These are phyloP conservation scores for Flaveria brownii DNA, from an alignment of 129 eudicot genomes.

Conservation along the genomic window DNA sequence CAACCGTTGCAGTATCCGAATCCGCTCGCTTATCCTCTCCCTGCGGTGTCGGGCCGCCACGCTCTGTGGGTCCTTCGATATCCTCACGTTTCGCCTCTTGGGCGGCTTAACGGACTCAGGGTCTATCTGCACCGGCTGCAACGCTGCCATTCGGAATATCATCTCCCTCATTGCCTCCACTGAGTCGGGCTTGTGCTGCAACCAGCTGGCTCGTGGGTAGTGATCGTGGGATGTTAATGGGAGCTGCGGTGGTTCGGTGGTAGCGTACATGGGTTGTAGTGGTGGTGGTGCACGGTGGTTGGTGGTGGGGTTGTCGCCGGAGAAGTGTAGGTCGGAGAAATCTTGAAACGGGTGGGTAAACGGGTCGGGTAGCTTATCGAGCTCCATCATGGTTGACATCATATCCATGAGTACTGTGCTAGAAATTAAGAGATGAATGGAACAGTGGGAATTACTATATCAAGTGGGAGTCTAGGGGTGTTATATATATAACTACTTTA, in stretches of 20 bases:
- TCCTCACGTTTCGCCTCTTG: slow-evolving; percentile 56
- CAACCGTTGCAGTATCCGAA: slow-evolving; percentile 75
- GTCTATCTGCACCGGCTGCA: slow-evolving; percentile 66
- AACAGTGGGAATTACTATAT: slow-evolving; percentile 42
- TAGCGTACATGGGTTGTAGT: slow-evolving; percentile 1
- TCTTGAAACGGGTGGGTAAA: slow-evolving; percentile 39
- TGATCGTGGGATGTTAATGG: not conserved
- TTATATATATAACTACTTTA: slow-evolving; percentile 34
- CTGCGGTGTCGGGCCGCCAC: slow-evolving; percentile 65
- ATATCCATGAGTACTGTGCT: slow-evolving; percentile 33
- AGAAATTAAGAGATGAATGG: slow-evolving; percentile 29
- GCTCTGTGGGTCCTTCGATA: slow-evolving; percentile 67
- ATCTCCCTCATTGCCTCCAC: slow-evolving; percentile 68
- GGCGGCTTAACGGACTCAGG: slow-evolving; percentile 62
- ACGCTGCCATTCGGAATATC: slow-evolving; percentile 62
- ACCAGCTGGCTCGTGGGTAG: slow-evolving; percentile 37
- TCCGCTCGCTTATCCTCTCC: slow-evolving; percentile 62
- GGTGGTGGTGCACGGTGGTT: slow-evolving; percentile 32
- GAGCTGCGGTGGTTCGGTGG: slow-evolving; percentile 1
- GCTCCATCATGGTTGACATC: slow-evolving; percentile 48
- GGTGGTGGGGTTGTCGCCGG: slow-evolving; percentile 14
- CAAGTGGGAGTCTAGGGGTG: slow-evolving; percentile 39
- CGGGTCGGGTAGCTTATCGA: slow-evolving; percentile 45
- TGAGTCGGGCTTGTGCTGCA: slow-evolving; percentile 40
- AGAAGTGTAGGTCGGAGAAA: slow-evolving; percentile 30